Evolutionary conservation across 108 stramenopile species (phyloP).

Genomic region (Cyclotella sp.): DNA sequence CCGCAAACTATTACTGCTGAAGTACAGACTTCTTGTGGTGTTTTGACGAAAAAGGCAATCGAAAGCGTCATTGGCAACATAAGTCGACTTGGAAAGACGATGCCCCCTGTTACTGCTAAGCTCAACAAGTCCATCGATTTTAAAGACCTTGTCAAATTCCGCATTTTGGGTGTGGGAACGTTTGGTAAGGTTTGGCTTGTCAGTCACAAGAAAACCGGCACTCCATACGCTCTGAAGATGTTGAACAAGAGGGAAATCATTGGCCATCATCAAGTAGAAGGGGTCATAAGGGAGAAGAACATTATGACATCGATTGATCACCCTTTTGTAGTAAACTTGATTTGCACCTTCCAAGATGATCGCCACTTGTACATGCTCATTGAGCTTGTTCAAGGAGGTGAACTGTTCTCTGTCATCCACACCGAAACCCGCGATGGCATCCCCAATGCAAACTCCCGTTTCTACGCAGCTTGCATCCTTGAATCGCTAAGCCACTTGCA

Average conservation of each 20-base stretch:
- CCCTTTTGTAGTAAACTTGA: conserved; percentile 93
- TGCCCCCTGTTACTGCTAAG: conserved; percentile 46
- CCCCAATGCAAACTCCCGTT: conserved; percentile 86
- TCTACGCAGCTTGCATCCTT: conserved; percentile 89
- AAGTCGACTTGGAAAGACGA: conserved; percentile 64
- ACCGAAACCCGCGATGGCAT: conserved; percentile 91
- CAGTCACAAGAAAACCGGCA: conserved; percentile 84
- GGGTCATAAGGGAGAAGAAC: conserved; percentile 91
- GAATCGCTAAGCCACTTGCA: conserved; percentile 75
- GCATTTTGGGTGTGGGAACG: conserved; percentile 97
- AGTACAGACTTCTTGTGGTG: conserved; percentile 72
- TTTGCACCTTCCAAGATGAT: conserved; percentile 91
- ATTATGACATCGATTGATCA: conserved; percentile 92
- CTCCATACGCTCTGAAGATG: conserved; percentile 92
- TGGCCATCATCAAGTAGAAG: conserved; percentile 96
- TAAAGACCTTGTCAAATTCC: conserved; percentile 83
- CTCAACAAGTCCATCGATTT: conserved; percentile 69
- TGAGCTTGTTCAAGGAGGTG: conserved; percentile 93
- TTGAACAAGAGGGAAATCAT: conserved; percentile 95
- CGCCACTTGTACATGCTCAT: conserved; percentile 90
- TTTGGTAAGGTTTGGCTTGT: conserved; percentile 99
- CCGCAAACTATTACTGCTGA: conserved; percentile 77
- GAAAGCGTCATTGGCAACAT: conserved; percentile 83
- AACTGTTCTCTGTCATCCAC: conserved; percentile 93
- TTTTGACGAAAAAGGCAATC: conserved; percentile 69